Evolutionary conservation across 441 rosid species (phyloP).

Genomic region (Dalechampia spathulata): DNA sequence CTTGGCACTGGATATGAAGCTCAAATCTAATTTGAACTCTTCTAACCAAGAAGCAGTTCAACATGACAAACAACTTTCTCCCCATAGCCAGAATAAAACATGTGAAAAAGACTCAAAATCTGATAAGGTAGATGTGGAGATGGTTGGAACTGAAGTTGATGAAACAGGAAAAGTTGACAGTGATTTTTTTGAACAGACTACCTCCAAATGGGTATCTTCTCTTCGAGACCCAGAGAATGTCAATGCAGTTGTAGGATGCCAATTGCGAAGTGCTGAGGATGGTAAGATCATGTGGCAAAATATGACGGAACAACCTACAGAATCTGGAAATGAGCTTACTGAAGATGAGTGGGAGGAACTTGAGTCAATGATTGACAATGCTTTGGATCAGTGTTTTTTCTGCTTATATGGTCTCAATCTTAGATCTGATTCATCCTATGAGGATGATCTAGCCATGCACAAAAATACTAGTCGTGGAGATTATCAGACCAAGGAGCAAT

Average conservation of each 20-base stretch:
- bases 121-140: conserved; percentile 34
- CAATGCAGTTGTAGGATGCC: conserved; percentile 19
- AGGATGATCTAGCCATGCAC: conserved; percentile 90
- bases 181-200: conserved; percentile 33
- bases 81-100: conserved; percentile 25
- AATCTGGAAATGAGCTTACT: conserved; percentile 39
- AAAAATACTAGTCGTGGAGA: conserved; percentile 94
- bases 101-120: conserved; percentile 33
- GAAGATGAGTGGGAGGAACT: conserved; percentile 90
- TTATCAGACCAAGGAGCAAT: conserved; percentile 96
- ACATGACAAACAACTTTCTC: conserved; percentile 25
- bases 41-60: conserved; percentile 36
- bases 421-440: conserved; percentile 83
- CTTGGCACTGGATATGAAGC: conserved; percentile 86
- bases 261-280: conserved; percentile 19
- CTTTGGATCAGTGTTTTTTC: conserved; percentile 96
- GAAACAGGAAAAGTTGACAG: conserved; percentile 26
- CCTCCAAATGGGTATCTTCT: conserved; percentile 20
- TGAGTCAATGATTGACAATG: conserved; percentile 77
- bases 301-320: conserved; percentile 26
- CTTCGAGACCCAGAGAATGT: conserved; percentile 21
- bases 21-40: conserved; percentile 59
- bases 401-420: conserved; percentile 97
- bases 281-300: conserved; percentile 34
- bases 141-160: conserved; percentile 31